Conservation (phyloP, 495 filamentous ascomycete species). For the Penicillium malachiteum region DNA sequence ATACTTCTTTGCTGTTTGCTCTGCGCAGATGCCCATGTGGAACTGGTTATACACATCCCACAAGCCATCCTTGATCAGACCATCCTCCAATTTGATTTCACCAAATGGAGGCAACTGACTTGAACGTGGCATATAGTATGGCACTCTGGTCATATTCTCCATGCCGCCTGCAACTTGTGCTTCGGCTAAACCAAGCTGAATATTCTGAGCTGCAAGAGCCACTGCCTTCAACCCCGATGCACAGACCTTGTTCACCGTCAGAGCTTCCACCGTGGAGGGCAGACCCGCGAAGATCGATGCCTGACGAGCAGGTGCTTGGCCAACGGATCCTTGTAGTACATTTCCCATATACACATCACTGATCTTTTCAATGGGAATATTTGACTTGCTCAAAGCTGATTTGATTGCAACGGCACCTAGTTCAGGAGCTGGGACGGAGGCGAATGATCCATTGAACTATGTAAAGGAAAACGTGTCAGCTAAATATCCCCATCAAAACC, state of each 20-base stretch:
- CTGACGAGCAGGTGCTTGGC: conserved; percentile 90
- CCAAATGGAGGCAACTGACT: conserved; percentile 79
- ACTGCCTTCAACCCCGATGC: conserved; percentile 93
- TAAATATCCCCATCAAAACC: too few species aligned
- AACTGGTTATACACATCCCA: conserved; percentile 97
- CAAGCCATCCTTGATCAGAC: conserved; percentile 89
- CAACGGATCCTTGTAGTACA: conserved; percentile 80
- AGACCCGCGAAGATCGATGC: conserved; percentile 87
- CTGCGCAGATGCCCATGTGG: conserved; percentile 98
- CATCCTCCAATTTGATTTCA: conserved; percentile 82
- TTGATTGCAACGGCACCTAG: conserved; percentile 88
- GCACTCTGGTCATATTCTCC: conserved; percentile 95
- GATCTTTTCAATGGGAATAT: conserved; percentile 71
- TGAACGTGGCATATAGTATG: conserved; percentile 82
- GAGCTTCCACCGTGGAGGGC: conserved; percentile 70
- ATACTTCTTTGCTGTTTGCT: conserved; percentile 88
- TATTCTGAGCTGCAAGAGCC: conserved; percentile 84
- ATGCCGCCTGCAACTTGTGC: conserved; percentile 92
- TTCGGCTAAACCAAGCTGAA: conserved; percentile 83
- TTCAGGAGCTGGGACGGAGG: conserved; percentile 75
- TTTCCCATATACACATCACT: conserved; percentile 96
- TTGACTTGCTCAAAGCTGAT: conserved; percentile 79
- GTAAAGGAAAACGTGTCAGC: background rate
- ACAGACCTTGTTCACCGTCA: conserved; percentile 97
- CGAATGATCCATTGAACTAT: conserved; percentile 90